Evolutionary conservation across 2,329 filamentous ascomycete genomes (phyloP), one percentile per base, ranked within the genome.

Genomic region (Fusarium equiseti): DNA sequence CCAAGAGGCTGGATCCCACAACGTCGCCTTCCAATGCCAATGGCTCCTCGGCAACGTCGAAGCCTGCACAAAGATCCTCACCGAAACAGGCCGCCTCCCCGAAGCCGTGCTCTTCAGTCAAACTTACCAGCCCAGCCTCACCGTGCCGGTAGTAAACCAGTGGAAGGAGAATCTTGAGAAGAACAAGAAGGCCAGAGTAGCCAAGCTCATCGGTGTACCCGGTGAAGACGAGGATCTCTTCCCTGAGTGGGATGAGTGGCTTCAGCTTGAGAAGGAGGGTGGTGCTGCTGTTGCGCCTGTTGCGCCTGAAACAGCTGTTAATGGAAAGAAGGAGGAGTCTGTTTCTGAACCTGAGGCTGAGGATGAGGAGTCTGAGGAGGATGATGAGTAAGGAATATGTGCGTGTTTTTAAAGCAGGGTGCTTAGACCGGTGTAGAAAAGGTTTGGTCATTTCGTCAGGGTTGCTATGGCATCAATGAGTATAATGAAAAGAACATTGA

Each of bases 41-140:
- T 98, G 95, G 95, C 89, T 96, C 59, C 83, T 97, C 3, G 93
- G 91, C 20, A 93, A 98, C 76, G 84, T 97, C 1, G 89, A 93
- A 29, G 92, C 88, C 22, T 98, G 95, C 77, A 89, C 95, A 24
- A 89, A 94, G 60, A 87, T 97, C 9, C 88, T 99, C 13, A 86
- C 89, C 50, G 90, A 91, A 79, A 98, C 95, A 0, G 91, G 91
- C 72, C 88, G 96, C 48, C 83, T 90, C 38, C 91, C 95, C 1
- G 96, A 99, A 81, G 93, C 96, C 0, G 94, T 94, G 0, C 86
- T 99, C 29, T 97, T 98, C 79, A 90, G 94, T 7, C 95, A 98
- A 82, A 99, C 95, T 5, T 99, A 98, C 82, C 96, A 95, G 83
- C 96, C 96, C 1, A 95, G 91, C 69, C 80, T 90, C 29, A 89